Evolutionary conservation across 2,329 filamentous ascomycete genomes (phyloP), one percentile per base, ranked within the genome.

Genomic region (Leptographium radiaticola): DNA sequence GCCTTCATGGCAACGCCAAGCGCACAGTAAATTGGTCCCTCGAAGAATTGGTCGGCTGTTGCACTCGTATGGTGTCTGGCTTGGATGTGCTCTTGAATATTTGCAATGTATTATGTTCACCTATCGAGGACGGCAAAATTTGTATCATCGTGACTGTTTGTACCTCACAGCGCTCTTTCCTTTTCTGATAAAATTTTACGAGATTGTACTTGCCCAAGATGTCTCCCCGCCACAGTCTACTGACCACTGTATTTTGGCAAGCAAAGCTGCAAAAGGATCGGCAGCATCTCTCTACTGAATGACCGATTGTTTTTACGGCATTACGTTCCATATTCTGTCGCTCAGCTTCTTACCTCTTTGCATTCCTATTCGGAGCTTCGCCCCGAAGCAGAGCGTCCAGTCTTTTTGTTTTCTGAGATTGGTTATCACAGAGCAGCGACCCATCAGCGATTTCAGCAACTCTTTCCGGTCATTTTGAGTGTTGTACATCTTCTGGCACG

Each of bases 1-100:
- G 73, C 73, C 3, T 80, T 73, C 58, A 74, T 80, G 70, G 65
- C 68, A 0, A 74, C 74, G 9, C 74, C 77, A 54, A 60, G 68
- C 6, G 61, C 66, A 31, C 66, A 69, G 15, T 58, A 55, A 31
- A n/a, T n/a, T 16, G 11, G 39, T 16, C 39, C 18, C 10, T 10
- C n/a, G 16, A 15, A 43, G 38, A 36, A 4, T 46, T 4, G 15
- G n/a, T 49, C 12, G 50, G 11, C 31, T 43, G n/a, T 30, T n/a
- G 4, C 15, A 15, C 18, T 45, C n/a, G 10, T 51, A 30, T 51
- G 42, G 10, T 18, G 12, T 18, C 18, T 10, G 12, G 5, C 18
- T 42, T 34, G 11, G 15, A 18, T 36, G 9, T 38, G 18, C n/a
- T 20, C 36, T 40, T 7, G 33, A 11, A 16, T 50, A 9, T 30